Conservation (phyloP, 306 rosid genomes). For the Inga leiocalycina region DNA sequence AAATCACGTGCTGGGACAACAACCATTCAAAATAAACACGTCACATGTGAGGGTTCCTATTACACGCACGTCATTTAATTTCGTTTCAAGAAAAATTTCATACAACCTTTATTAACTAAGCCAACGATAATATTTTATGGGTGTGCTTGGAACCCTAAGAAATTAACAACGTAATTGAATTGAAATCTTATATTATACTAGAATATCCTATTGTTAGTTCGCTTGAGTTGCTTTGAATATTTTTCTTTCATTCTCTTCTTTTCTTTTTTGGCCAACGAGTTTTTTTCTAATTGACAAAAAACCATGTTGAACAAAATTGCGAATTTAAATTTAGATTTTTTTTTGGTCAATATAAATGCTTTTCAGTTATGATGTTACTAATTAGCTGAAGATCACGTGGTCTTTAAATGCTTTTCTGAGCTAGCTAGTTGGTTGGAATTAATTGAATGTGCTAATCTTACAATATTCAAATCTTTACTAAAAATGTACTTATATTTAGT, state of each 20-base stretch:
- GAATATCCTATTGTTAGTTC: neutral
- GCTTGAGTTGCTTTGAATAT: neutral
- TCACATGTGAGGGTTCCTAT: neutral
- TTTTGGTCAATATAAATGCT: neutral
- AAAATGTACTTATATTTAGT: too few relatives aligned
- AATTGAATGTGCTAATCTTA: too few relatives aligned
- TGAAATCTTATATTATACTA: neutral
- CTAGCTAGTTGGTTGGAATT: neutral
- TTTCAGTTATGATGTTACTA: neutral
- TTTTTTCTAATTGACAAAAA: neutral
- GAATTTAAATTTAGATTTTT: neutral
- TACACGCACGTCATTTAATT: neutral
- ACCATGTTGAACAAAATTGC: neutral
- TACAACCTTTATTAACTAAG: neutral
- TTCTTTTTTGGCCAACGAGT: neutral
- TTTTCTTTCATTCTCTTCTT: too few relatives aligned
- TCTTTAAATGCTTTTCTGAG: neutral
- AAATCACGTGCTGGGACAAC: neutral
- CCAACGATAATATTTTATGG: neutral
- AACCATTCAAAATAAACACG: neutral
- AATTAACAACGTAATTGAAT: neutral
- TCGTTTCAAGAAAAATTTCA: neutral
- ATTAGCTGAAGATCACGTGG: neutral
- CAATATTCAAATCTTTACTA: too few relatives aligned
- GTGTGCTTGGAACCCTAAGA: neutral